These are phyloP conservation scores for Backusella parvicylindrica DNA, from an alignment of 192 early-diverging fungal genomes.

Conservation along the genomic window DNA sequence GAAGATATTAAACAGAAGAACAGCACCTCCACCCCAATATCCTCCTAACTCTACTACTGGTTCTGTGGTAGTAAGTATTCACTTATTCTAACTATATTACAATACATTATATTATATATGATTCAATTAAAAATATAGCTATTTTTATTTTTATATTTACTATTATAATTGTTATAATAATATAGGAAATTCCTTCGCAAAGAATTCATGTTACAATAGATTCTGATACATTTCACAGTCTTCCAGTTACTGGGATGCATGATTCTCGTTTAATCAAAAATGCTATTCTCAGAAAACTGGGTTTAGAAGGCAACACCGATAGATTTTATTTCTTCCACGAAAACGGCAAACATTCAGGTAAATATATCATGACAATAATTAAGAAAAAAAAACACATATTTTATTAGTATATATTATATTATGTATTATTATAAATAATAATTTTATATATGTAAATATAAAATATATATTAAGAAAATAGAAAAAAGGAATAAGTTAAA, in stretches of 20 bases:
- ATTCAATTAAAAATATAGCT: not conserved
- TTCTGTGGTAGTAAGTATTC: not conserved
- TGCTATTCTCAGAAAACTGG: slow-evolving; percentile 22
- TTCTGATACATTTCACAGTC: slow-evolving; percentile 22
- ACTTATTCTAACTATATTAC: not conserved
- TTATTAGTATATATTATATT: not conserved
- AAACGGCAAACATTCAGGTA: slow-evolving; percentile 20
- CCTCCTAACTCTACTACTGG: not conserved
- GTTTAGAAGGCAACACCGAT: slow-evolving; percentile 20
- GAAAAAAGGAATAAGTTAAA: not conserved
- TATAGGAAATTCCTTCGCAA: slow-evolving; percentile 9
- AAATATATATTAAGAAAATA: not conserved
- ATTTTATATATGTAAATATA: not conserved
- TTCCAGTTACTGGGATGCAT: slow-evolving; percentile 23
- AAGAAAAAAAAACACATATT: not conserved
- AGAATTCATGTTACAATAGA: slow-evolving; percentile 31
- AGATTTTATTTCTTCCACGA: slow-evolving; percentile 25
- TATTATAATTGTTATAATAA: not conserved
- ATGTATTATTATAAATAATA: not conserved
- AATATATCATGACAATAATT: not conserved
- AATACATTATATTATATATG: not conserved
- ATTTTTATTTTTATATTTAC: not conserved
- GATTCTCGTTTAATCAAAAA: slow-evolving; percentile 15
- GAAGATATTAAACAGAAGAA: not conserved
- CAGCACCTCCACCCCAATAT: not conserved